These are phyloP conservation scores for Bonia amplexicaulis DNA, from an alignment of 176 grass and related monocot genomes.

Conservation along the genomic window DNA sequence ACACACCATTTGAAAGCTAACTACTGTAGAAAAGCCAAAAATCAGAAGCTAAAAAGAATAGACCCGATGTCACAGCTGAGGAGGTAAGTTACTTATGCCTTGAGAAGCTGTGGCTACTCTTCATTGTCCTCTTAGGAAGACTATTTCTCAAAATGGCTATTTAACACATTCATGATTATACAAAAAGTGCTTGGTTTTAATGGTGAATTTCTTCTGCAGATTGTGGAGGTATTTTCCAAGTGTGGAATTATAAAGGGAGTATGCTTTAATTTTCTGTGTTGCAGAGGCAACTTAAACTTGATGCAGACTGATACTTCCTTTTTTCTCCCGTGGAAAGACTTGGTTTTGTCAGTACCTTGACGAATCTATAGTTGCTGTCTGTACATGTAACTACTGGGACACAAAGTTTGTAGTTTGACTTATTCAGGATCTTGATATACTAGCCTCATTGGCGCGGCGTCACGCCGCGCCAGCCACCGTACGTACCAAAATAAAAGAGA, in stretches of 20 bases:
- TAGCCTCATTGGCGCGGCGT: too few species aligned
- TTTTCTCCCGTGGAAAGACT: not conserved
- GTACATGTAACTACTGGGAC: not conserved
- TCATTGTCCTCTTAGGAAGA: constrained; percentile 10
- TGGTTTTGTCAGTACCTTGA: constrained; percentile 9
- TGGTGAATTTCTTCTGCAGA: constrained; percentile 50
- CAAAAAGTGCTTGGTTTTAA: not conserved
- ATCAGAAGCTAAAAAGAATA: too few species aligned
- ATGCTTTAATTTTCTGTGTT: constrained; percentile 5
- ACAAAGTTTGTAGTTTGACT: not conserved
- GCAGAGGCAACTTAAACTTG: not conserved
- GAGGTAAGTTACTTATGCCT: constrained; percentile 58
- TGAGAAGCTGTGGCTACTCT: constrained; percentile 7
- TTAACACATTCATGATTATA: constrained; percentile 1
- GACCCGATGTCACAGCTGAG: constrained; percentile 30
- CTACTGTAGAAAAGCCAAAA: too few species aligned
- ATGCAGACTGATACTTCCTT: not conserved
- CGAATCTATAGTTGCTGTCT: not conserved
- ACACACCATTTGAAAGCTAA: too few species aligned
- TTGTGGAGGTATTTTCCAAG: constrained; percentile 91
- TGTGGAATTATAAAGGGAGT: constrained; percentile 98
- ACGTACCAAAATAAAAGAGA: too few species aligned
- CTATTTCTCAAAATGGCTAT: not conserved
- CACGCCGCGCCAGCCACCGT: too few species aligned
- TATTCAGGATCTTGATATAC: not conserved